Evolutionary conservation across 306 rosid species (phyloP).

Genomic region (Lathyrus sativus): DNA sequence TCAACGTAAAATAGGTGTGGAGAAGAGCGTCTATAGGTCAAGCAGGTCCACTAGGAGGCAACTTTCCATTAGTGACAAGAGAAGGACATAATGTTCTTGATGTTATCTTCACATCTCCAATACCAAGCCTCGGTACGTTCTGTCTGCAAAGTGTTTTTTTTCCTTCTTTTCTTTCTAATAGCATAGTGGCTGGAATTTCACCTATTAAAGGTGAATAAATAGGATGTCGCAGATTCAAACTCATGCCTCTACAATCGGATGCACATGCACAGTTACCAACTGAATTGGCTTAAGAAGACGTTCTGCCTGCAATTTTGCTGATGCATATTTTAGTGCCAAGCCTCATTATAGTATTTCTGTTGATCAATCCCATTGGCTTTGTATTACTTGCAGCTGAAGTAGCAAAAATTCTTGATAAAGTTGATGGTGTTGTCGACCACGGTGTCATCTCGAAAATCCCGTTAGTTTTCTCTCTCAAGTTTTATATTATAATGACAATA

Average conservation of each 20-base stretch:
- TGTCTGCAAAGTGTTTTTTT: neutral
- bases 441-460: conserved; percentile 76
- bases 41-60: conserved; percentile 81
- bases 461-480: conserved; percentile 56
- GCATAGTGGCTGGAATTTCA: no score
- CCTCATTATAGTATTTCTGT: neutral
- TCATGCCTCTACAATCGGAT: no score
- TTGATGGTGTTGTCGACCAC: conserved; percentile 72
- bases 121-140: conserved; percentile 66
- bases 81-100: conserved; percentile 86
- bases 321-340: conserved; percentile 19
- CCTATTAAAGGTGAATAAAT: no score
- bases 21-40: conserved; percentile 77
- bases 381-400: conserved; percentile 63
- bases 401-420: conserved; percentile 58
- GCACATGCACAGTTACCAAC: no score
- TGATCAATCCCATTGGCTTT: conserved; percentile 16
- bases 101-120: conserved; percentile 89
- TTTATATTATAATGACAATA: conserved; percentile 2
- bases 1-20: conserved; percentile 63
- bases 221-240: no score
- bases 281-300: neutral
- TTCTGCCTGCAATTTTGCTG: neutral
- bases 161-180: no score
- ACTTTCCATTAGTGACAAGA: conserved; percentile 70